phyloP scores from a whole-genome alignment of 208 protist genomes.

The Trypanosoma avium region DNA sequence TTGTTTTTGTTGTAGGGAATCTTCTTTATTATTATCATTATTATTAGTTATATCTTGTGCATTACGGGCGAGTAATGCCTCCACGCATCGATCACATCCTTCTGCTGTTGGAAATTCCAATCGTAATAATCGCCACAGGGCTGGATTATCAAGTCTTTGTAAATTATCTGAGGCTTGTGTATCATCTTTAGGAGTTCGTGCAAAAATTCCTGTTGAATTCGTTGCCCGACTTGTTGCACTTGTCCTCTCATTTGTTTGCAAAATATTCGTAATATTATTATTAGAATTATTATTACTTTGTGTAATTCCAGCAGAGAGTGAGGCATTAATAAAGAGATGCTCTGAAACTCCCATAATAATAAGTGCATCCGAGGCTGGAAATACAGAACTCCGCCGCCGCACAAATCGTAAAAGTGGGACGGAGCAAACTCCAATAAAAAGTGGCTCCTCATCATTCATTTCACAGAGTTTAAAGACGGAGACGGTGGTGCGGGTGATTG shows the following conservation, averaged over 20 bases:
- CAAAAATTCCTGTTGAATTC: conserved; percentile 3
- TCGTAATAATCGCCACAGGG: conserved; percentile 50
- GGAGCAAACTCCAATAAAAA: conserved; percentile 75
- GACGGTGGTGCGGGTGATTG: conserved; percentile 57
- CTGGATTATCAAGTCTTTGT: conserved; percentile 33
- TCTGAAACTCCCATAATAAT: conserved; percentile 45
- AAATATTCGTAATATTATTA: too few relatives aligned
- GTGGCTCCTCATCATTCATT: conserved; percentile 37
- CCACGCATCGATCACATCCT: conserved; percentile 43
- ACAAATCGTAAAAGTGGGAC: conserved; percentile 61
- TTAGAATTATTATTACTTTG: too few relatives aligned
- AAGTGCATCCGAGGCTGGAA: conserved; percentile 20
- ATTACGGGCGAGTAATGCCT: conserved; percentile 45
- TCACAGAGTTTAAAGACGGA: conserved; percentile 49
- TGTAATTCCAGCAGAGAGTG: conserved; percentile 32
- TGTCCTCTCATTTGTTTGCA: too few relatives aligned
- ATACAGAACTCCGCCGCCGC: conserved; percentile 32
- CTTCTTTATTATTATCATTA: too few relatives aligned
- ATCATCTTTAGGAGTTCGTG: background rate
- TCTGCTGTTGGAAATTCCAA: conserved; percentile 39
- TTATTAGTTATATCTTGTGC: conserved; percentile 37
- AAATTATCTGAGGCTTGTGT: background rate
- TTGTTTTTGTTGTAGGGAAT: too few relatives aligned
- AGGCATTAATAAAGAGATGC: conserved; percentile 75
- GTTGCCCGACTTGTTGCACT: too few relatives aligned